phyloP scores from a whole-genome alignment of 2,329 filamentous ascomycete species.

The Neofusicoccum umdonicola region DNA sequence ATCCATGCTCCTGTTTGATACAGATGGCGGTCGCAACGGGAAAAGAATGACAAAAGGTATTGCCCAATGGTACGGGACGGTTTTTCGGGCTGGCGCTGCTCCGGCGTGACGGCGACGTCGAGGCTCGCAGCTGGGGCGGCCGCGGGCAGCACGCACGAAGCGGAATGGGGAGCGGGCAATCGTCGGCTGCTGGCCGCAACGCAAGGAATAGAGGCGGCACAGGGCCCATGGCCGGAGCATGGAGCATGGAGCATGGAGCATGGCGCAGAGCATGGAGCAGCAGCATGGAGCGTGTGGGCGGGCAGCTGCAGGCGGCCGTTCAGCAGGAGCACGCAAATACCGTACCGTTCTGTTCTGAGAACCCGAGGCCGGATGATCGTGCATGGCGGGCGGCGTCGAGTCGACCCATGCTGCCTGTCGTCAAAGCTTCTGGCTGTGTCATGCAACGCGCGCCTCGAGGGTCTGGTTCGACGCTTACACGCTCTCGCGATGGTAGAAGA shows the following conservation, averaged over 20 bases:
- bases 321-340: conserved; percentile 11
- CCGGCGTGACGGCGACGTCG: background rate
- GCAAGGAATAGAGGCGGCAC: conserved; percentile 12
- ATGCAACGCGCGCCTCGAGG: conserved; percentile 11
- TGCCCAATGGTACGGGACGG: background rate
- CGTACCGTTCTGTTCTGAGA: background rate
- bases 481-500: conserved; percentile 14
- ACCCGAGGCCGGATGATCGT: conserved; percentile 12
- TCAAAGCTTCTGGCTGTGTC: conserved; percentile 15
- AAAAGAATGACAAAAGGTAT: conserved; percentile 5
- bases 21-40: background rate
- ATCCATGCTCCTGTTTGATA: conserved; percentile 16
- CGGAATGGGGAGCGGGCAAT: conserved; percentile 2
- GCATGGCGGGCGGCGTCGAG: conserved; percentile 10
- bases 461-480: conserved; percentile 13
- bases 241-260: background rate
- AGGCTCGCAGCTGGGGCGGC: too few species aligned
- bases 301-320: conserved; percentile 12
- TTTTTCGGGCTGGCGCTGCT: background rate
- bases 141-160: background rate
- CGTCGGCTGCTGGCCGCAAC: conserved; percentile 8
- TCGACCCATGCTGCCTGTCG: conserved; percentile 7
- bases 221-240: background rate
- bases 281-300: background rate
- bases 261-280: background rate